phyloP scores from a whole-genome alignment of 2,329 filamentous ascomycete genomes.

The Aspergillus tamarii region DNA sequence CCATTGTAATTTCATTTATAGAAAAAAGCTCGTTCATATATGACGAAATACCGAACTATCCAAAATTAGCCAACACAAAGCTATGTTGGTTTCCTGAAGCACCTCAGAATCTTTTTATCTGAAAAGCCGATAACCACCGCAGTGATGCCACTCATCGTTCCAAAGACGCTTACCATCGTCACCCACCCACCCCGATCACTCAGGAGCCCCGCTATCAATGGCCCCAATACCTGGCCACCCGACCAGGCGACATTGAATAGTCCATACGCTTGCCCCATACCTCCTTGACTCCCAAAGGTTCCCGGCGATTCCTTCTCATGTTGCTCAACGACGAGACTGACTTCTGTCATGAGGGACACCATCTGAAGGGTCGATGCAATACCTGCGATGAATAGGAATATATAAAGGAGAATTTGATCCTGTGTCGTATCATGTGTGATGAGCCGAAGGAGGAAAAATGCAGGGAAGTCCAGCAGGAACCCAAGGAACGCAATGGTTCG shows the following conservation, averaged over 20 bases:
- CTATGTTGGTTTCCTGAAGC: conserved; percentile 4
- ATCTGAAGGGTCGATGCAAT: conserved; percentile 59
- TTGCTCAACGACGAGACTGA: conserved; percentile 59
- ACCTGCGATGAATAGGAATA: conserved; percentile 63
- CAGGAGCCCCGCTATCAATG: conserved; percentile 56
- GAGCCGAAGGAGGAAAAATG: conserved; percentile 66
- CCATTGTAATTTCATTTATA: not conserved
- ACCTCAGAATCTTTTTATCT: conserved; percentile 26
- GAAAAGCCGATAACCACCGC: conserved; percentile 45
- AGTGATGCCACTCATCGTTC: conserved; percentile 51
- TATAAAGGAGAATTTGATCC: conserved; percentile 67
- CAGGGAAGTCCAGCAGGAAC: conserved; percentile 62
- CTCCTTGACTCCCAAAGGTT: conserved; percentile 58
- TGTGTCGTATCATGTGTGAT: conserved; percentile 59
- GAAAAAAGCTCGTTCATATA: not conserved
- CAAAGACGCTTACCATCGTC: conserved; percentile 57
- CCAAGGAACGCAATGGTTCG: conserved; percentile 59
- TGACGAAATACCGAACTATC: not conserved
- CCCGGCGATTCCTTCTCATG: conserved; percentile 55
- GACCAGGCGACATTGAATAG: conserved; percentile 60
- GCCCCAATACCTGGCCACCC: conserved; percentile 54
- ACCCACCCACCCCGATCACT: conserved; percentile 52
- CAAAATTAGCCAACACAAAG: not conserved
- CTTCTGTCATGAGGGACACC: conserved; percentile 71
- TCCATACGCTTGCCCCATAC: conserved; percentile 62